Conservation (phyloP, 495 filamentous ascomycete species). For the Mytilinidion resinicola region DNA sequence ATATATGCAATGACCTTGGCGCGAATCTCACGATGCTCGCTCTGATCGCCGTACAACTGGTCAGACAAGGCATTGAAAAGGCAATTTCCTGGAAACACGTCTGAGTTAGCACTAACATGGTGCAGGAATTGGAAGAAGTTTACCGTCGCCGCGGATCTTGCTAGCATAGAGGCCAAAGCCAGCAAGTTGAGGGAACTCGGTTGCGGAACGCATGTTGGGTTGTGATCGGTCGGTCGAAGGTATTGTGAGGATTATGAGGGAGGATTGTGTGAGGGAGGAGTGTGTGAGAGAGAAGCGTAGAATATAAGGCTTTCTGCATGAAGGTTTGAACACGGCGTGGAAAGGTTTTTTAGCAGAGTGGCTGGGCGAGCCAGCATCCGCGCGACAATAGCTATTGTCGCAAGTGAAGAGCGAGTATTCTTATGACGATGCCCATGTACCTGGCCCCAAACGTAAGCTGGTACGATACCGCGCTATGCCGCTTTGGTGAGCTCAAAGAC, state of each 20-base stretch:
- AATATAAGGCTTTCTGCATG: too few species aligned
- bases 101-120: neutral
- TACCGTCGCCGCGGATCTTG: conserved; percentile 48
- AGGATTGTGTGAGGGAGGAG: neutral
- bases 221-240: neutral
- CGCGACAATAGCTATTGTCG: too few species aligned
- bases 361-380: too few species aligned
- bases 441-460: too few species aligned
- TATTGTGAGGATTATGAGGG: neutral
- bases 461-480: too few species aligned
- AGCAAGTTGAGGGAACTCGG: conserved; percentile 52
- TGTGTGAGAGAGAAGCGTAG: neutral
- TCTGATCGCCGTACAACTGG: conserved; percentile 62
- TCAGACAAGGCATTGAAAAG: conserved; percentile 73
- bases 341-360: too few species aligned
- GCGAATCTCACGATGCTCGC: conserved; percentile 54
- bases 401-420: too few species aligned
- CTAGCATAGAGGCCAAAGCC: conserved; percentile 46
- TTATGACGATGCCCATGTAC: too few species aligned
- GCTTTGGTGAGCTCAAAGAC: too few species aligned
- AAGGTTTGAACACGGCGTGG: too few species aligned
- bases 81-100: conserved; percentile 54
- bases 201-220: conserved; percentile 14
- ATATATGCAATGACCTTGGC: conserved; percentile 57
- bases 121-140: conserved; percentile 17